These are phyloP conservation scores for Viola pubescens DNA, from an alignment of 441 rosid species.

Conservation along the genomic window DNA sequence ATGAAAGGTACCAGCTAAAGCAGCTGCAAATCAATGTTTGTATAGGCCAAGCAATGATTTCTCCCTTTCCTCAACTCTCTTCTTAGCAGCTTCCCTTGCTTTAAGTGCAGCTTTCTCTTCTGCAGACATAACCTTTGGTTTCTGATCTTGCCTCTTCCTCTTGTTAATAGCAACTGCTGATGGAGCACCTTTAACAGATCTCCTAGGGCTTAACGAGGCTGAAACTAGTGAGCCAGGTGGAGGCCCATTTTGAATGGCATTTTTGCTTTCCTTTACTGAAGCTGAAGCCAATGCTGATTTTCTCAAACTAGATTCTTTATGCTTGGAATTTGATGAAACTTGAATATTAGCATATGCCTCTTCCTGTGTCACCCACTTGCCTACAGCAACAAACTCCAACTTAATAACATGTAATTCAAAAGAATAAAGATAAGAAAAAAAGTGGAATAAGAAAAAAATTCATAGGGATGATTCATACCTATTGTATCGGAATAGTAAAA, in stretches of 20 bases:
- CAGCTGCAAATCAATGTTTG: slow-evolving; percentile 36
- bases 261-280: slow-evolving; percentile 26
- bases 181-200: slow-evolving; percentile 60
- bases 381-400: slow-evolving; percentile 26
- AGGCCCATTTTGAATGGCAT: slow-evolving; percentile 27
- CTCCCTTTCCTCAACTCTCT: slow-evolving; percentile 87
- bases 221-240: slow-evolving; percentile 63
- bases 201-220: slow-evolving; percentile 48
- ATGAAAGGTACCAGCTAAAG: no score
- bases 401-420: slow-evolving; percentile 18
- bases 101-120: slow-evolving; percentile 80
- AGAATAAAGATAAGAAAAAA: neutral
- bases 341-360: slow-evolving; percentile 62
- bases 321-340: slow-evolving; percentile 30
- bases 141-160: slow-evolving; percentile 65
- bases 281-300: slow-evolving; percentile 27
- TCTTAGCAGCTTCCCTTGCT: slow-evolving; percentile 90
- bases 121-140: slow-evolving; percentile 53
- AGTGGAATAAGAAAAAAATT: slow-evolving; percentile 3
- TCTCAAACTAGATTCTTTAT: slow-evolving; percentile 33
- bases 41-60: slow-evolving; percentile 81
- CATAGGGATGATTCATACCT: slow-evolving; percentile 31
- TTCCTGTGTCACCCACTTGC: slow-evolving; percentile 77
- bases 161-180: slow-evolving; percentile 54
- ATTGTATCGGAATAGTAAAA: slow-evolving; percentile 76